A percentile compares a stretch with the other conserved stretches of the same genome.
phyloP scores from a whole-genome alignment of 345 rosid species.

The Nephelium lappaceum region DNA sequence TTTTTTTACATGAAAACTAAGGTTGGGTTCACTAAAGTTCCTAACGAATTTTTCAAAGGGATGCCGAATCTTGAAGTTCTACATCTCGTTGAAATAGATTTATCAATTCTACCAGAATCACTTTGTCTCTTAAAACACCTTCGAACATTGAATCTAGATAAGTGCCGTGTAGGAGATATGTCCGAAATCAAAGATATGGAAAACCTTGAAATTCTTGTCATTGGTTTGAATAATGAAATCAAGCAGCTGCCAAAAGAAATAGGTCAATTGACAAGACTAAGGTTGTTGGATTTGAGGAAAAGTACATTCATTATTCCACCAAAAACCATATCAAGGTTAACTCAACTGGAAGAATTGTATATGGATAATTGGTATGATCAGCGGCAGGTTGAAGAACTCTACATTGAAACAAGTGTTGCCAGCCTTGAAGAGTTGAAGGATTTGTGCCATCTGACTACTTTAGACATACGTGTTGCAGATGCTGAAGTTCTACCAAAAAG shows the following conservation, averaged over 20 bases:
- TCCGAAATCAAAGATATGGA: conserved; percentile 11
- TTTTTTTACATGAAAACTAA: background rate
- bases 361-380: conserved; percentile 12
- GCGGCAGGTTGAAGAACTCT: background rate
- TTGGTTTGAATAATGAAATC: background rate
- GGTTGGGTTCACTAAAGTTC: background rate
- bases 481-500: too few species aligned
- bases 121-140: conserved; percentile 4
- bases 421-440: too few species aligned
- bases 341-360: conserved; percentile 31
- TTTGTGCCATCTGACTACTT: too few species aligned
- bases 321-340: conserved; percentile 6
- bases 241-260: conserved; percentile 22
- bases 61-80: conserved; percentile 5
- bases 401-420: background rate
- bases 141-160: conserved; percentile 19
- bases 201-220: conserved; percentile 21
- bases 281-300: conserved; percentile 9
- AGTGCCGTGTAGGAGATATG: background rate
- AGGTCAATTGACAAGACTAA: conserved; percentile 10
- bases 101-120: conserved; percentile 17
- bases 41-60: background rate
- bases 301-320: conserved; percentile 21
- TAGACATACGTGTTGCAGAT: too few species aligned
- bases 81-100: background rate